Evolutionary conservation across 768 basidiomycete genomes (phyloP).

Genomic region (Kwoniella europaea): DNA sequence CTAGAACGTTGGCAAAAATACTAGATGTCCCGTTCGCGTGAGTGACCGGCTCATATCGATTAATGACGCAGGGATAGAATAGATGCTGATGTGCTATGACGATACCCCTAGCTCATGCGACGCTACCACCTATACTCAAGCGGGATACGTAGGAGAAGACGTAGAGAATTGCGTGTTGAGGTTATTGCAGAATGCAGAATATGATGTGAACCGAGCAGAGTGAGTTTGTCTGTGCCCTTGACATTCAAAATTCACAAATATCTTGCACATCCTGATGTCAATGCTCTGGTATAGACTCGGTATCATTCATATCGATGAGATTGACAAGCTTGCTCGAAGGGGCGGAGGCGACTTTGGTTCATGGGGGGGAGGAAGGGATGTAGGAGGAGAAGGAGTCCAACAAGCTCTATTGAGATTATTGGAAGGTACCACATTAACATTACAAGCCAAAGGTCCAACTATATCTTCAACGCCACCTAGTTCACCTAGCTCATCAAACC

Average conservation of each 20-base stretch:
- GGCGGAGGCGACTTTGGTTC: slow-evolving; percentile 61
- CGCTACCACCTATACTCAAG: slow-evolving; percentile 90
- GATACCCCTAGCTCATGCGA: slow-evolving; percentile 61
- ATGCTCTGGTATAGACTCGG: slow-evolving; percentile 69
- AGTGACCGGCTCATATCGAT: slow-evolving; percentile 6
- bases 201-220: slow-evolving; percentile 85
- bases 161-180: slow-evolving; percentile 90
- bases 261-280: no score
- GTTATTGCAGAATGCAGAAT: slow-evolving; percentile 85
- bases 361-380: slow-evolving; percentile 67
- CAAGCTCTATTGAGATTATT: slow-evolving; percentile 81
- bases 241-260: no score
- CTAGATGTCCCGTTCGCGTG: slow-evolving; percentile 89
- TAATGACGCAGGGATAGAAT: no score
- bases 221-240: slow-evolving; percentile 47
- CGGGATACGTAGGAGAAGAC: slow-evolving; percentile 85
- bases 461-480: slow-evolving; percentile 31
- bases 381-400: slow-evolving; percentile 95
- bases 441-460: slow-evolving; percentile 64
- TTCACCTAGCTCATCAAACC: neutral
- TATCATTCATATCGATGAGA: slow-evolving; percentile 94
- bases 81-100: no score
- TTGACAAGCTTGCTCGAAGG: slow-evolving; percentile 80
- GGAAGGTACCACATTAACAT: slow-evolving; percentile 84
- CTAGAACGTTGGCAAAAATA: slow-evolving; percentile 86